Conservation (phyloP, 2,329 filamentous ascomycete genomes). For the Taxawa tesnikishii region DNA sequence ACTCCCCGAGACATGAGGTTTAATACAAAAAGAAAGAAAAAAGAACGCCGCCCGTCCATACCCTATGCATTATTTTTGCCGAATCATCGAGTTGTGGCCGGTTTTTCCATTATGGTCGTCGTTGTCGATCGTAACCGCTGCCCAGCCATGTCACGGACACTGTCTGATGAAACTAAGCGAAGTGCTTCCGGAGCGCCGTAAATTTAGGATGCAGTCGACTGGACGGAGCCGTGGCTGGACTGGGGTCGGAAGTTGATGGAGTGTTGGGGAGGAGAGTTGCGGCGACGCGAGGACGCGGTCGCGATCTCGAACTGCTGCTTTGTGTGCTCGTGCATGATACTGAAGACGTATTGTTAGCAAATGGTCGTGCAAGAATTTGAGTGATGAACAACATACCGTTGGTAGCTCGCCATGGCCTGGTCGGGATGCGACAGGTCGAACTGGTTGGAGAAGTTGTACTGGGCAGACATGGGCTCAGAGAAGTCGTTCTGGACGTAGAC, state of each 20-base stretch:
- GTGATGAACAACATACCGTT: conserved; percentile 9
- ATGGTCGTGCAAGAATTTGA: too few species aligned
- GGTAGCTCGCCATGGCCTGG: conserved; percentile 29
- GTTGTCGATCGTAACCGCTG: conserved; percentile 1
- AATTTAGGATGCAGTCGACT: conserved; percentile 13
- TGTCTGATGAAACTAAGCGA: not conserved
- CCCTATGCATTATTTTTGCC: too few species aligned
- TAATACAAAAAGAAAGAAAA: too few species aligned
- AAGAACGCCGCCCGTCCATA: too few species aligned
- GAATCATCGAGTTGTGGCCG: too few species aligned
- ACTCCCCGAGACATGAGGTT: too few species aligned
- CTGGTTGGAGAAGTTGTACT: conserved; percentile 31
- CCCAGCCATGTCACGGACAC: not conserved
- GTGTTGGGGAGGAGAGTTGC: conserved; percentile 16
- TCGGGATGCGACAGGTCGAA: conserved; percentile 29
- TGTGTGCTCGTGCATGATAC: conserved; percentile 39
- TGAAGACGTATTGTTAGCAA: too few species aligned
- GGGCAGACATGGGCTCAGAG: conserved; percentile 27
- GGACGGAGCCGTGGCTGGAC: conserved; percentile 14
- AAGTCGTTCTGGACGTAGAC: conserved; percentile 27
- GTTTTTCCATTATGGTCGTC: too few species aligned
- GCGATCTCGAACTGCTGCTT: conserved; percentile 34
- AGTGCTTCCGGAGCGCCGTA: not conserved
- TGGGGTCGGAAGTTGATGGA: conserved; percentile 13
- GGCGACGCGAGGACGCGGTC: conserved; percentile 30